phyloP scores from a whole-genome alignment of 2,329 filamentous ascomycete genomes.

The Colletotrichum gigasporum region DNA sequence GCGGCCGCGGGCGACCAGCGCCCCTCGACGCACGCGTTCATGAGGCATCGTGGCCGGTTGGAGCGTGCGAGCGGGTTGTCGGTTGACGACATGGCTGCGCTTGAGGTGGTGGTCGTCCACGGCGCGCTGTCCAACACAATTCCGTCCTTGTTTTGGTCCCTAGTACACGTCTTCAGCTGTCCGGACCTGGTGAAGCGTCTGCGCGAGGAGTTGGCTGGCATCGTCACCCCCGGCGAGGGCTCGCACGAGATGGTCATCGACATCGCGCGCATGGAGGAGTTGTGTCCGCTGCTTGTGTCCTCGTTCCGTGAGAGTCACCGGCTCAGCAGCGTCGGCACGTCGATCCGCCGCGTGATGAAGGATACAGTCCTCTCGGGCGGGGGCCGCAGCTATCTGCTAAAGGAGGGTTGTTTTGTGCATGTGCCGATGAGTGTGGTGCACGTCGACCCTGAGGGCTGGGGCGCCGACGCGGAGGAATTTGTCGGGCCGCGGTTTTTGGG shows the following conservation, averaged over 20 bases:
- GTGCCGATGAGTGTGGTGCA: constrained; percentile 36
- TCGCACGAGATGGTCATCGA: constrained; percentile 40
- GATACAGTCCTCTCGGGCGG: constrained; percentile 43
- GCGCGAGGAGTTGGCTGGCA: constrained; percentile 34
- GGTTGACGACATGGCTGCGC: constrained; percentile 36
- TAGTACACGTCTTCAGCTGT: constrained; percentile 40
- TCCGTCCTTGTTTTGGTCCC: constrained; percentile 46
- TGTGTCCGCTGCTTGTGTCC: constrained; percentile 53
- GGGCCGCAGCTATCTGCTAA: constrained; percentile 37
- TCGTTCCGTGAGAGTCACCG: constrained; percentile 55
- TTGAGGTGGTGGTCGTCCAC: constrained; percentile 41
- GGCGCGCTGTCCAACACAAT: constrained; percentile 44
- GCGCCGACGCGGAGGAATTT: constrained; percentile 34
- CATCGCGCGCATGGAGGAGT: constrained; percentile 44
- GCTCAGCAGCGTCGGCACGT: constrained; percentile 46
- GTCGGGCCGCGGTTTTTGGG: constrained; percentile 40
- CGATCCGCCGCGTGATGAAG: constrained; percentile 47
- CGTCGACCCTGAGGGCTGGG: constrained; percentile 26
- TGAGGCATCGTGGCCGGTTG: constrained; percentile 38
- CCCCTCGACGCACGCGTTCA: constrained; percentile 36
- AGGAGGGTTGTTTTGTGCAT: constrained; percentile 38
- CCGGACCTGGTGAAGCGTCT: constrained; percentile 37
- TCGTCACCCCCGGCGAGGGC: neutral
- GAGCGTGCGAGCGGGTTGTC: constrained; percentile 41
- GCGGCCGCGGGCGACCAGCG: constrained; percentile 36